Conservation (phyloP, 78 protist genomes). For the slime mould (Dictyostelium discoideum) region dicty_2.7 NC_007089.4:4407501-4408000, state of each 20-base stretch:
- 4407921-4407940: background rate
- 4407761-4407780: background rate
- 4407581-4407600: background rate
- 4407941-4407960: background rate
- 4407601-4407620: background rate
- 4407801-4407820: background rate
- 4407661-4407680: background rate
- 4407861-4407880: background rate
- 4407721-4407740: background rate
- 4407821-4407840: background rate
- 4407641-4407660: background rate
- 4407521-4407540: background rate
- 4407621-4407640: background rate
- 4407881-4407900: background rate
- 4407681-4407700: background rate
- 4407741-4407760: background rate
- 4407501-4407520: background rate
- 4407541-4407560: background rate
- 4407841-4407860: background rate
- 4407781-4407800: background rate
- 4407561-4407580: background rate
- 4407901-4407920: background rate
- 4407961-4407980: background rate
- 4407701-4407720: background rate
- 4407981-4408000: background rate